Conservation (phyloP, 1,284 basidiomycete species). For the Leccinum griseonigrum region DNA sequence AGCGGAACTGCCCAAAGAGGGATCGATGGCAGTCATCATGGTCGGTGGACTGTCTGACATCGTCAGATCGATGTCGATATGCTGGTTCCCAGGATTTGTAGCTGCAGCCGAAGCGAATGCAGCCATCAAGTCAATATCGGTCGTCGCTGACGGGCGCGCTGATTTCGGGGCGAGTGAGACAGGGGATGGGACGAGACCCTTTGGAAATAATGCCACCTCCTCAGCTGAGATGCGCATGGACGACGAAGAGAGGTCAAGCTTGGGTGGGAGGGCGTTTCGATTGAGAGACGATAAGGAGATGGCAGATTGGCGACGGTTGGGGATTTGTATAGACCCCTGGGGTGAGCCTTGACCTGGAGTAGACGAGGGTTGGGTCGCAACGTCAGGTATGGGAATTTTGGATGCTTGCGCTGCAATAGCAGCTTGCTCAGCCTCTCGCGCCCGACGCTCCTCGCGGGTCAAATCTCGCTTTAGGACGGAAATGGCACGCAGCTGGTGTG, state of each 20-base stretch:
- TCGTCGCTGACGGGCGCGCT: conserved; percentile 51
- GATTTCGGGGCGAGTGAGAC: conserved; percentile 77
- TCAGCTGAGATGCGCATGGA: conserved; percentile 59
- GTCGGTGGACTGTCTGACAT: conserved; percentile 25
- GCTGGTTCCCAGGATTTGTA: conserved; percentile 25
- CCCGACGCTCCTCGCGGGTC: conserved; percentile 53
- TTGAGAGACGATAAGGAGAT: conserved; percentile 77
- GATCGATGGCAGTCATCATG: conserved; percentile 36
- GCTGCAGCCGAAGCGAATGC: conserved; percentile 46
- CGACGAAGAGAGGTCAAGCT: conserved; percentile 70
- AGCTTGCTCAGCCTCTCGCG: conserved; percentile 47
- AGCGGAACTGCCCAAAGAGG: conserved; percentile 54
- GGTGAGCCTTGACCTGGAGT: conserved; percentile 24
- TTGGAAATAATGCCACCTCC: conserved; percentile 53
- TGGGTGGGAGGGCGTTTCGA: conserved; percentile 63
- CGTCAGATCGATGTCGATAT: conserved; percentile 45
- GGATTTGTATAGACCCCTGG: conserved; percentile 27
- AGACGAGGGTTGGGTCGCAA: conserved; percentile 16
- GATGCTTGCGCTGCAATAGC: conserved; percentile 34
- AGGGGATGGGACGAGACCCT: conserved; percentile 62
- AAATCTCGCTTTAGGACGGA: conserved; percentile 68
- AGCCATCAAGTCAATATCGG: conserved; percentile 62
- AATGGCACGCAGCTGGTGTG: conserved; percentile 60
- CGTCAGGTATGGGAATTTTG: conserved; percentile 25
- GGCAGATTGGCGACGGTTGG: conserved; percentile 61